Evolutionary conservation across 2,329 filamentous ascomycete genomes (phyloP), one percentile per base, ranked within the genome.

Genomic region (Penicillium italicum): DNA sequence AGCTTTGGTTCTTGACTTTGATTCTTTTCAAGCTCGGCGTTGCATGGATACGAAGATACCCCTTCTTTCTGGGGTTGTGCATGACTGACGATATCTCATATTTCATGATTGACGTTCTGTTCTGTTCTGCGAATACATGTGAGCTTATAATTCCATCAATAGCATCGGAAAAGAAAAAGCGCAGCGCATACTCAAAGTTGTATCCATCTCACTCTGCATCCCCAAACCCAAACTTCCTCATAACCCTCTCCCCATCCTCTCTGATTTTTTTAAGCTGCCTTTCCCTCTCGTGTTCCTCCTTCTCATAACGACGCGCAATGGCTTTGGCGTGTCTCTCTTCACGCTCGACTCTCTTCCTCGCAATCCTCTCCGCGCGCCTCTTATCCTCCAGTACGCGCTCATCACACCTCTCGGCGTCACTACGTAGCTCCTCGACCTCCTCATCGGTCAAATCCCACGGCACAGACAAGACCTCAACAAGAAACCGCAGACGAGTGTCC

Each of bases 381-480:
- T 66, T 71, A 71, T 72, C 71, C 54, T 74, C 73, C 28, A 70
- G 65, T 47, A 71, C 69, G 28, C 67, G 70, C 50, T 69, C 71
- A 53, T 71, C 75, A 45, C 75, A 75, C 28, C 66, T 69, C 40
- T 77, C 72, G 5, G 69, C 69, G 54, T 77, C 76, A n/a, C 63
- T 61, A 8, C 71, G 68, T 30, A 84, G 70, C 45, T 62, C 66
- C 52, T 70, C 73, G 42, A 78, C 68, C 58, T 83, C 75, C 28
- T 70, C 67, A 0, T 70, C 65, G 0, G 66, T 72, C 42, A 87
- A 58, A 3, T 73, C 63, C 84, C 85, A 86, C 2, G 82, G 82
- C 50, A 70, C 71, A 3, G 72, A 73, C 22, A 87, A 72, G 1
- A 84, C 74, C 12, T 78, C 71, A 10, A 75, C 65, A 42, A 80